A percentile compares a stretch with the other conserved stretches of the same genome.
phyloP scores from a whole-genome alignment of 108 stramenopile species.

The Skeletonema marinoi region DNA sequence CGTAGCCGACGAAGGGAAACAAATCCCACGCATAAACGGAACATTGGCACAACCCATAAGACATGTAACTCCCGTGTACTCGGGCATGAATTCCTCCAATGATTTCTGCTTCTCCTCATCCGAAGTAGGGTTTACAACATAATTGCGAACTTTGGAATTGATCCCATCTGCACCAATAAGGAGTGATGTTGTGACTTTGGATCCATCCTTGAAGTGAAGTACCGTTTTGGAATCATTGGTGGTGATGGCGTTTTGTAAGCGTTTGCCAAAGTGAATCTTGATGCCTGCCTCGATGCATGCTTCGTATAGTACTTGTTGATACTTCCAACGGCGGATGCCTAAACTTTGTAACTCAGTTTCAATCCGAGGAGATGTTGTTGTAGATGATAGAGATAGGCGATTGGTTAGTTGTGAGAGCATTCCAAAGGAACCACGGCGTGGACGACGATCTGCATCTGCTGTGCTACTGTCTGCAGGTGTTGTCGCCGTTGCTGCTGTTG shows the following conservation, averaged over 20 bases:
- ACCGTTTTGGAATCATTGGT: slow-evolving; percentile 1
- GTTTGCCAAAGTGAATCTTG: slow-evolving; percentile 56
- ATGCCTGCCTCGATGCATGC: slow-evolving; percentile 44
- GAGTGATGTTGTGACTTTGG: slow-evolving; percentile 33
- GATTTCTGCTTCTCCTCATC: slow-evolving; percentile 16
- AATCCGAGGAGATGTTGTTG: neutral
- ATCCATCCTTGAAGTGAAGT: slow-evolving; percentile 59
- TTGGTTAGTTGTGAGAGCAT: neutral
- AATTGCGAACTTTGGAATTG: slow-evolving; percentile 62
- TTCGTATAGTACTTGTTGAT: slow-evolving; percentile 58
- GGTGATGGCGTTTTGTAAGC: slow-evolving; percentile 16
- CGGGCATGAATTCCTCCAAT: slow-evolving; percentile 32
- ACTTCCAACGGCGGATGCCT: slow-evolving; percentile 66
- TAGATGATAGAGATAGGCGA: neutral
- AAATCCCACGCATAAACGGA: slow-evolving; percentile 44
- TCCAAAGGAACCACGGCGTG: slow-evolving; percentile 24
- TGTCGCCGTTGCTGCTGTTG: neutral
- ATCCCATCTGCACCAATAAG: slow-evolving; percentile 66
- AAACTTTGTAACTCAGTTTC: slow-evolving; percentile 52
- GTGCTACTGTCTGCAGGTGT: neutral
- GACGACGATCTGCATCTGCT: slow-evolving; percentile 20
- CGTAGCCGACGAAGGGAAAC: slow-evolving; percentile 59
- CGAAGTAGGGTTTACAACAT: slow-evolving; percentile 37
- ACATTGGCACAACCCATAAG: slow-evolving; percentile 64
- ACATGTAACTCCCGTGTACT: slow-evolving; percentile 59